phyloP scores from a whole-genome alignment of 768 basidiomycete genomes.

The Amanita subjunquillea region DNA sequence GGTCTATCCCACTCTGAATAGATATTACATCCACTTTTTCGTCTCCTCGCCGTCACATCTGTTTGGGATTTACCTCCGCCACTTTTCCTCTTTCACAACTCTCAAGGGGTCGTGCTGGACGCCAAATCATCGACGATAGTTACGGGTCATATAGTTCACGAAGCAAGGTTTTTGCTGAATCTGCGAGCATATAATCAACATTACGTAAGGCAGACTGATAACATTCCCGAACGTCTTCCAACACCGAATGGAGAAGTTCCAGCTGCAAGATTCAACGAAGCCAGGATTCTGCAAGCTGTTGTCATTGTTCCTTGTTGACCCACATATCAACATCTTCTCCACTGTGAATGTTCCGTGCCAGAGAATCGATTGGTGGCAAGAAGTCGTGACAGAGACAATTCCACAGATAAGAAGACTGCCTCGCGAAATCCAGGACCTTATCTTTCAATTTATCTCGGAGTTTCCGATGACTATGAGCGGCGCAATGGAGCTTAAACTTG shows the following conservation, averaged over 20 bases:
- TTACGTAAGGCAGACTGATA: slow-evolving; percentile 15
- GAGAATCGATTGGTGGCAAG: slow-evolving; percentile 17
- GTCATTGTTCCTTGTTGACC: slow-evolving; percentile 27
- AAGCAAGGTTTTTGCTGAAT: too few relatives aligned
- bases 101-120: too few relatives aligned
- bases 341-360: slow-evolving; percentile 22
- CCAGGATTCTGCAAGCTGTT: slow-evolving; percentile 26
- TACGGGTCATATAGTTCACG: too few relatives aligned
- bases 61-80: too few relatives aligned
- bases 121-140: too few relatives aligned
- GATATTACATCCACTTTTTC: too few relatives aligned
- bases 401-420: not conserved
- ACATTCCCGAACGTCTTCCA: slow-evolving; percentile 28
- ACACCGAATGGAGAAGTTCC: slow-evolving; percentile 24
- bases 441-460: not conserved
- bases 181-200: slow-evolving; percentile 10
- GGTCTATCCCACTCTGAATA: too few relatives aligned
- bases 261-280: slow-evolving; percentile 7
- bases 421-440: not conserved
- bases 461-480: slow-evolving; percentile 8
- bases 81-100: too few relatives aligned
- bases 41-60: too few relatives aligned
- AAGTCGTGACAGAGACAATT: not conserved
- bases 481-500: slow-evolving; percentile 8
- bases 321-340: slow-evolving; percentile 16